Evolutionary conservation across 305 asterid species (phyloP), one percentile per base, ranked within the genome.

Genomic region (Fraxinus latifolia): DNA sequence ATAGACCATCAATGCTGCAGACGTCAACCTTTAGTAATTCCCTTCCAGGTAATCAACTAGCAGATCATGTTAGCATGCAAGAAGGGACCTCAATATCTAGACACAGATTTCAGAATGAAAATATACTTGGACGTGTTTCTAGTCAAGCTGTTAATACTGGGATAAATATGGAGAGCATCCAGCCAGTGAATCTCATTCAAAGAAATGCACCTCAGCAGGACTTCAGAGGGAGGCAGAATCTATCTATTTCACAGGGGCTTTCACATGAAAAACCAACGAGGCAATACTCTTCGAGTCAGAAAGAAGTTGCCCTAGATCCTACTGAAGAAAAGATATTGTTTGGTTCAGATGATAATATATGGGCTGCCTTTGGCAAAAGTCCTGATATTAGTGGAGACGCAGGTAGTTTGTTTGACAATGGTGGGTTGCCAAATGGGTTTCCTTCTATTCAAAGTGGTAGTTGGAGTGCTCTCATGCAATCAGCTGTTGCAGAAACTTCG

Each of bases 401-500:
- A 71, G 87, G 88, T 80, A 89, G 83, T 87, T 74, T 88, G 71
- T 87, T 90, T 74, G 93, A 90, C 79, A 82, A 87, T 77, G 86
- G 84, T 39, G 94, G 89, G 27, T 77, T 73, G 75, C 81, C 85
- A 15, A 88, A 87, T 89, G 93, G 91, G 17, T 65, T 84, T 67
- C 86, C 95, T 77, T 90, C 97, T 73, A 80, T 89, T 85, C 96
- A 91, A 86, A 87, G 93, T 88, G 97, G 97, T 80, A 89, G 97
- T 84, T 93, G 97, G 97, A 92, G 97, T 86, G 97, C 97, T 83
- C 92, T 93, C 68, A 93, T 93, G 97, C 97, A 93, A 84, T 92
- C 97, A 83, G 97, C 97, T 62, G 95, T 92, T 77, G 97, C 94
- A 77, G 97, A 93, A 92, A 88, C 94, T 74, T 88, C 97, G 79